Base-by-base conservation (phyloP, 257 asterid species). In the Lycium ferocissimum region DNA sequence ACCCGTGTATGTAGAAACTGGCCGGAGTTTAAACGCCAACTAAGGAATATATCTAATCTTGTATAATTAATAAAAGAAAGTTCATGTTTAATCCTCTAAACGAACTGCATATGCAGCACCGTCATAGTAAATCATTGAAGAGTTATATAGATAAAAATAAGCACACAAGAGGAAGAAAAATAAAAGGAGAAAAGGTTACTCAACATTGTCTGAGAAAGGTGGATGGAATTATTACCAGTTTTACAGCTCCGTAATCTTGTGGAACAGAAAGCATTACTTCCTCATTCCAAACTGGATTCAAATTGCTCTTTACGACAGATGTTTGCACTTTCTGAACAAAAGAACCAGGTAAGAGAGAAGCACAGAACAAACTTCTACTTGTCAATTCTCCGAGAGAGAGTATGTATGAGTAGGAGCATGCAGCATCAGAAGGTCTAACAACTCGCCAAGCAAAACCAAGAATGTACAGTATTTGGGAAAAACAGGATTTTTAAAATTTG, bases 201-300 rank as follows among this genome's bases (percentile, higher is more conserved):
- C 13, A 22, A 51, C 38, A 83, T 54, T 53, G n/a, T 18, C 45
- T 4, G 49, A n/a, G 58, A 49, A 17, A 72, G 75, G 72, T 33
- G 61, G 47, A 71, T 80, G 53, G 71, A 59, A 79, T 58, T 54
- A 61, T 85, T 92, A 97, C 99, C 98, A 97, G 91, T 85, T 93
- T 95, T 76, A 97, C 83, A 7, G 93, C 84, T 70, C 99, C 96
- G 56, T 86, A 94, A 65, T 95, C 84, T 84, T 95, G 93, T 83
- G 99, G 99, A 84, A 97, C 97, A 17, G 98, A 97, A 82, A 97
- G 98, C 98, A 94, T 94, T 43, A 97, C 91, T 72, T 95, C 99
- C 89, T 97, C 97, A 59, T 97, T 94, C 99, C 98, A 95, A 78
- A 94, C 88, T 15, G 99, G 99, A 86, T 95, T 97, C 87, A 97